Conservation (phyloP, 306 rosid genomes). For the Chamaecrista fasciculata region DNA sequence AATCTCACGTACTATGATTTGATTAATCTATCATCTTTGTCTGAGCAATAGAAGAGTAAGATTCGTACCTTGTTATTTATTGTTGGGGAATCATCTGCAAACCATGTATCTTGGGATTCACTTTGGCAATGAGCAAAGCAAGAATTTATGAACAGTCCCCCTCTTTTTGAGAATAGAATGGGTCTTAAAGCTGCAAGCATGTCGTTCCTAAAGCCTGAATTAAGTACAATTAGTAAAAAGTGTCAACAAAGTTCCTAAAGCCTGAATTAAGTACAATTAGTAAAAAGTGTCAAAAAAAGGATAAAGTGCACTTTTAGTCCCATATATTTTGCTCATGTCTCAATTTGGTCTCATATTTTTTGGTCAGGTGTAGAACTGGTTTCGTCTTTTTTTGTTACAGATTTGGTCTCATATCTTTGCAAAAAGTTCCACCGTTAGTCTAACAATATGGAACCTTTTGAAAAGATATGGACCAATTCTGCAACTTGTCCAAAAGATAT, state of each 20-base stretch:
- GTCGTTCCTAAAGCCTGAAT: constrained; percentile 61
- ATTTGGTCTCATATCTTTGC: no score
- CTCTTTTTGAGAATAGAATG: constrained; percentile 57
- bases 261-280: constrained; percentile 36
- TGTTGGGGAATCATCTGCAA: constrained; percentile 67
- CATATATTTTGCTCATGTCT: no score
- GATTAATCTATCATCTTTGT: constrained; percentile 6
- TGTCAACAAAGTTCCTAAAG: constrained; percentile 43
- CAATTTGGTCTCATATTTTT: no score
- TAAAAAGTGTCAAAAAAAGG: constrained; percentile 17
- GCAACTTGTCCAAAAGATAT: no score
- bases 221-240: not conserved
- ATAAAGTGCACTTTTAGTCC: no score
- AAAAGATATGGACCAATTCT: no score
- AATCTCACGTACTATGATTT: not conserved
- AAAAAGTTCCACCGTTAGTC: no score
- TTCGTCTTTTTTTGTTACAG: no score
- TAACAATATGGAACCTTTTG: no score
- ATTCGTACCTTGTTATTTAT: constrained; percentile 60
- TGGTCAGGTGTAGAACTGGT: no score
- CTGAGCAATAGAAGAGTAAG: not conserved
- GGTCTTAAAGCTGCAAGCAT: constrained; percentile 59
- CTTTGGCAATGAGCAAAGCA: constrained; percentile 99
- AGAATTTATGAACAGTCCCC: constrained; percentile 83
- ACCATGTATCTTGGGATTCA: constrained; percentile 92